Evolutionary conservation across 2,329 filamentous ascomycete species (phyloP).

Genomic region (Zymoseptoria ardabiliae): DNA sequence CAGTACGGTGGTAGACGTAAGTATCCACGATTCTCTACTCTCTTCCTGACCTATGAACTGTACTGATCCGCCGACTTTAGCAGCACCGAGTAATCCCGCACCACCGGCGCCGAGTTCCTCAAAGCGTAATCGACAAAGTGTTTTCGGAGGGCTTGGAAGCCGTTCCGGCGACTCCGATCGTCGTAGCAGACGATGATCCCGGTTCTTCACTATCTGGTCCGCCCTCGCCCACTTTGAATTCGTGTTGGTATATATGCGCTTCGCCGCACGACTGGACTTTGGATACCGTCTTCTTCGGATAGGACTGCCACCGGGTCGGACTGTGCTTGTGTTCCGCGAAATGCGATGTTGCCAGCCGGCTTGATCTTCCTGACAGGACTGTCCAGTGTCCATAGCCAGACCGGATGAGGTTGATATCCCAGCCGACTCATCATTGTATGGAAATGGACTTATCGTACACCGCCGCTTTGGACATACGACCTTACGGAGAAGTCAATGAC

Average conservation of each 20-base stretch:
- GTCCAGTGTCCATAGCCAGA: too few species aligned
- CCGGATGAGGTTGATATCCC: too few species aligned
- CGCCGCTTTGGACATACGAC: too few species aligned
- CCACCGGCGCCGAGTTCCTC: slow-evolving; percentile 7
- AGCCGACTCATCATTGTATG: too few species aligned
- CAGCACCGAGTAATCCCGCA: slow-evolving; percentile 14
- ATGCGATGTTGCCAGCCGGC: neutral
- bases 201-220: neutral
- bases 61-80: slow-evolving; percentile 23
- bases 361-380: too few species aligned
- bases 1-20: slow-evolving; percentile 28
- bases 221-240: too few species aligned
- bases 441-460: too few species aligned
- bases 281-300: neutral
- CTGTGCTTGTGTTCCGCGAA: neutral
- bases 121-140: slow-evolving; percentile 13
- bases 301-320: neutral
- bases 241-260: too few species aligned
- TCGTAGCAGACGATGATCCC: slow-evolving; percentile 9
- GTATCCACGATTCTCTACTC: slow-evolving; percentile 17
- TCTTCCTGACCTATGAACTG: slow-evolving; percentile 3
- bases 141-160: slow-evolving; percentile 10
- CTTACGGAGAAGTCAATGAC: neutral
- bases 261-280: neutral
- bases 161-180: slow-evolving; percentile 9